Conservation (phyloP, 495 filamentous ascomycete species). For the Talaromyces adpressus region DNA sequence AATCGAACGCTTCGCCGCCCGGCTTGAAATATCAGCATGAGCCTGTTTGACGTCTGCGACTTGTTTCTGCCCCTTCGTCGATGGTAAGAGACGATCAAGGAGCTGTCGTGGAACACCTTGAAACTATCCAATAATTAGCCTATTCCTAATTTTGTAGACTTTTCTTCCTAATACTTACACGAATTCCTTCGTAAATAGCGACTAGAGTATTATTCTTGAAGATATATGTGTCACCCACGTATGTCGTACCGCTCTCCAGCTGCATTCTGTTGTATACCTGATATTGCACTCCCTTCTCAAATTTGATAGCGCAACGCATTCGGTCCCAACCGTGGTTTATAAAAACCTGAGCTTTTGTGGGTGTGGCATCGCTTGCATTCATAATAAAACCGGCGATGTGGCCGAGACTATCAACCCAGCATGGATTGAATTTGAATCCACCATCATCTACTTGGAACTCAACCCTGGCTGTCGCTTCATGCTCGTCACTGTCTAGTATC, state of each 20-base stretch:
- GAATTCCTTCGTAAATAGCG: slow-evolving; percentile 19
- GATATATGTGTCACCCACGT: slow-evolving; percentile 45
- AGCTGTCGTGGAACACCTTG: slow-evolving; percentile 58
- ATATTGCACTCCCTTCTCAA: slow-evolving; percentile 52
- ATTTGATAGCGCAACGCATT: slow-evolving; percentile 24
- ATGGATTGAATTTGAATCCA: slow-evolving; percentile 39
- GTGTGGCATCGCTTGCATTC: slow-evolving; percentile 39
- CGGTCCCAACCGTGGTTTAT: slow-evolving; percentile 35
- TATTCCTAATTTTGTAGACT: not conserved
- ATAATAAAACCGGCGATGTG: slow-evolving; percentile 49
- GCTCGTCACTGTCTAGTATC: slow-evolving; percentile 60
- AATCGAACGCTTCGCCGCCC: not conserved
- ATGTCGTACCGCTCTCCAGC: slow-evolving; percentile 30
- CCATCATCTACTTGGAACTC: slow-evolving; percentile 48
- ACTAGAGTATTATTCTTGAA: slow-evolving; percentile 36
- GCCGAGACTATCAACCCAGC: slow-evolving; percentile 39
- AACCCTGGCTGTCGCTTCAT: slow-evolving; percentile 60
- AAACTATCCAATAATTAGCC: slow-evolving; percentile 40
- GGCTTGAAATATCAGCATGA: not conserved
- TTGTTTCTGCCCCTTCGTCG: slow-evolving; percentile 37
- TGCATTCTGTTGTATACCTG: slow-evolving; percentile 33
- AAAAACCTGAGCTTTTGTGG: slow-evolving; percentile 38
- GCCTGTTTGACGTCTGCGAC: slow-evolving; percentile 25
- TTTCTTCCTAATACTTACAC: not conserved
- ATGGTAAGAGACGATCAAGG: slow-evolving; percentile 56